phyloP scores from a whole-genome alignment of 768 basidiomycete genomes.

The Pleurotus citrinopileatus region DNA sequence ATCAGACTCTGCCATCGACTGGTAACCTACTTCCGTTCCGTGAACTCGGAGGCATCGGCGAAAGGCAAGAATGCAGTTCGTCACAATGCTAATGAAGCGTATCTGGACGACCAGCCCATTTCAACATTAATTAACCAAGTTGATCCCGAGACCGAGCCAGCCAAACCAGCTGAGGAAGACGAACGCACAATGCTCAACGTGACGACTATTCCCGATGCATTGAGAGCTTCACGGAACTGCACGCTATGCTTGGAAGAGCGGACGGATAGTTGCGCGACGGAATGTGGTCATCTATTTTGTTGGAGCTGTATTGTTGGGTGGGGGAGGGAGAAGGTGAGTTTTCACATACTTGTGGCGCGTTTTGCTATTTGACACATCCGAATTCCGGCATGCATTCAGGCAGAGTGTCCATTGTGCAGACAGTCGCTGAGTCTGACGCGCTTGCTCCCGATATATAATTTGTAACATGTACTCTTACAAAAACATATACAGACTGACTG shows the following conservation, averaged over 20 bases:
- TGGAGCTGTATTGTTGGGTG: slow-evolving; percentile 89
- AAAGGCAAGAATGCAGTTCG: slow-evolving; percentile 30
- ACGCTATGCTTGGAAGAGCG: slow-evolving; percentile 85
- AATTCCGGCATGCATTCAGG: slow-evolving; percentile 52
- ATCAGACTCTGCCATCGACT: slow-evolving; percentile 66
- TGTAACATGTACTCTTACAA: too few species aligned
- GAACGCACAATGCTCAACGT: slow-evolving; percentile 65
- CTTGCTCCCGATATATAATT: slow-evolving; percentile 80
- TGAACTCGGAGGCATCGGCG: slow-evolving; percentile 13
- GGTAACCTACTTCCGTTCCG: slow-evolving; percentile 37
- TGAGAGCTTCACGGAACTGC: slow-evolving; percentile 65
- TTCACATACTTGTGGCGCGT: not conserved
- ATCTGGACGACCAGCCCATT: slow-evolving; percentile 60
- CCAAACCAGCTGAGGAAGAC: slow-evolving; percentile 66
- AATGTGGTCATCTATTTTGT: slow-evolving; percentile 88
- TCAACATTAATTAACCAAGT: slow-evolving; percentile 50
- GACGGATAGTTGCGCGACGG: slow-evolving; percentile 77
- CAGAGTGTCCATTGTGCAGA: slow-evolving; percentile 86
- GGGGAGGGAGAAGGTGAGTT: slow-evolving; percentile 79
- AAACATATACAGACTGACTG: too few species aligned
- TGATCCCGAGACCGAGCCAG: slow-evolving; percentile 51
- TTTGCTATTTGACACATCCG: slow-evolving; percentile 6
- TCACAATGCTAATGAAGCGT: slow-evolving; percentile 30
- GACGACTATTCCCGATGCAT: slow-evolving; percentile 43
- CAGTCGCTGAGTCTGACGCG: slow-evolving; percentile 69